phyloP scores from a whole-genome alignment of 371 early-diverging fungal species.

The Circinella minor region DNA sequence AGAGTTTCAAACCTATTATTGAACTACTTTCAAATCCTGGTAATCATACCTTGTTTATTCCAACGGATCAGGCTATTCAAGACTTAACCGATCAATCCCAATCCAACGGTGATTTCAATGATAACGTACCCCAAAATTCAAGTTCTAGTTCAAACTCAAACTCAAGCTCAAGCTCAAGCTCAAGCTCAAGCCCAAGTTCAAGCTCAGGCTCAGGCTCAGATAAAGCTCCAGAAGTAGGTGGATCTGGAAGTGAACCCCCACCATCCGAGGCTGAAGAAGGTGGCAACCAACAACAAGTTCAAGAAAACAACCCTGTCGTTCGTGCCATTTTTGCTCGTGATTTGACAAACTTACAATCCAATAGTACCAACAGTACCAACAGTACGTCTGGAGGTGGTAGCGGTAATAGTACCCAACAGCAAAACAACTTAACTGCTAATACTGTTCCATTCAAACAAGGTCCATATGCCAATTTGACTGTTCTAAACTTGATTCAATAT shows the following conservation, averaged over 20 bases:
- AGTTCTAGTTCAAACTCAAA: too few species aligned
- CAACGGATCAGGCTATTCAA: slow-evolving; percentile 25
- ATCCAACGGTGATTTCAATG: too few species aligned
- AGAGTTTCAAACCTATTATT: slow-evolving; percentile 30
- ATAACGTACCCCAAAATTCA: too few species aligned
- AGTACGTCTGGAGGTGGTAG: neutral
- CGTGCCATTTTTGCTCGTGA: slow-evolving; percentile 9
- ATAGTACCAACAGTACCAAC: neutral
- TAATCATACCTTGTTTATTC: slow-evolving; percentile 40
- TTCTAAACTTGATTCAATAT: slow-evolving; percentile 36
- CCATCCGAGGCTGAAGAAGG: neutral
- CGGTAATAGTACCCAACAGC: neutral
- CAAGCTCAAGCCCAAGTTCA: too few species aligned
- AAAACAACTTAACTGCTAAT: neutral
- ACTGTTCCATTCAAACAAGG: slow-evolving; percentile 16
- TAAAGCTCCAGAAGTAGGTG: neutral
- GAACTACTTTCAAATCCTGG: slow-evolving; percentile 30
- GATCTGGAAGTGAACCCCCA: neutral
- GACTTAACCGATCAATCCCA: neutral
- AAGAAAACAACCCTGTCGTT: neutral
- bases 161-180: too few species aligned
- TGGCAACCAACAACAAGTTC: neutral
- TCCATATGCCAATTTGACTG: slow-evolving; percentile 18
- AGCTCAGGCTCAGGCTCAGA: too few species aligned
- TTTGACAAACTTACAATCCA: slow-evolving; percentile 2